Conservation (phyloP, 371 early-diverging fungal genomes). For the Blakeslea trispora region DNA sequence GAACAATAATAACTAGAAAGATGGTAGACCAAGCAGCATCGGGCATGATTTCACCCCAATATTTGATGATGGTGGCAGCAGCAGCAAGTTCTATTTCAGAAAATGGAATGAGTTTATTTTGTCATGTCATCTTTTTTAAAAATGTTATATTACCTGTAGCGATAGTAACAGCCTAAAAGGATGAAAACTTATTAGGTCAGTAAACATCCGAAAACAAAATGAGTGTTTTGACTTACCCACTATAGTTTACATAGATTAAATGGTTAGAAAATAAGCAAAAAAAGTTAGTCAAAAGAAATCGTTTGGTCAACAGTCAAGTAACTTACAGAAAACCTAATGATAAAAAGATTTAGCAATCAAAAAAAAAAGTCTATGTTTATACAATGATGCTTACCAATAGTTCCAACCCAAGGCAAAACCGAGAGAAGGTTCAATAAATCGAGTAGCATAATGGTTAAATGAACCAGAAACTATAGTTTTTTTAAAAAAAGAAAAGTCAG, state of each 20-base stretch:
- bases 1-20: conserved; percentile 56
- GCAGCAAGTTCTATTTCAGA: conserved; percentile 68
- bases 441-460: conserved; percentile 80
- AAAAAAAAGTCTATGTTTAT: neutral
- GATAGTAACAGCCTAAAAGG: conserved; percentile 35
- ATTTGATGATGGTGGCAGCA: conserved; percentile 75
- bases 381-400: conserved; percentile 40
- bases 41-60: conserved; percentile 66
- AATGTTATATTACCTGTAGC: conserved; percentile 28
- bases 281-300: conserved; percentile 2
- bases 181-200: no score
- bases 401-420: conserved; percentile 77
- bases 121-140: neutral
- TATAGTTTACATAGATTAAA: no score
- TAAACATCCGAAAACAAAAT: no score
- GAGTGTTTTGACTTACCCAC: conserved; percentile 35
- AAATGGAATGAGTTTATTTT: conserved; percentile 16
- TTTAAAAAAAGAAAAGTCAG: no score
- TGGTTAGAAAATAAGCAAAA: neutral
- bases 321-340: conserved; percentile 44
- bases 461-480: conserved; percentile 71
- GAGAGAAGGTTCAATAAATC: conserved; percentile 82
- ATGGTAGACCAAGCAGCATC: conserved; percentile 64
- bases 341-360: conserved; percentile 4
- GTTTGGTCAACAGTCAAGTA: conserved; percentile 3